Conservation (phyloP, 768 basidiomycete species). For the Mycena galopus region DNA sequence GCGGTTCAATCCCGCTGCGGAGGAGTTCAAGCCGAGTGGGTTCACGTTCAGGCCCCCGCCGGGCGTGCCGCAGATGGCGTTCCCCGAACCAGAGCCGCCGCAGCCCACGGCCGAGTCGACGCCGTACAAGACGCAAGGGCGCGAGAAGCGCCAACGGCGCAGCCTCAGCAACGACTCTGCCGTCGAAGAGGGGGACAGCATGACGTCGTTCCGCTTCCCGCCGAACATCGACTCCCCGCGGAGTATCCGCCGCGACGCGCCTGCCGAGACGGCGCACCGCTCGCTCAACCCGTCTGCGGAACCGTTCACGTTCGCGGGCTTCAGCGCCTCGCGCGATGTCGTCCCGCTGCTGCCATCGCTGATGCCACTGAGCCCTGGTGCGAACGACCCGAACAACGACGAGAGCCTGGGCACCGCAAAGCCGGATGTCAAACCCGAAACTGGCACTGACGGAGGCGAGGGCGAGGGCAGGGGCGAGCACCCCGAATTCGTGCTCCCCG, state of each 20-base stretch:
- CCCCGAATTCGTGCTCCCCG: slow-evolving; percentile 38
- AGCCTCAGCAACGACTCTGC: slow-evolving; percentile 55
- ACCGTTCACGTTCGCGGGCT: slow-evolving; percentile 79
- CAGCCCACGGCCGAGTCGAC: slow-evolving; percentile 51
- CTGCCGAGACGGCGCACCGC: slow-evolving; percentile 48
- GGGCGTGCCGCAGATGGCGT: slow-evolving; percentile 72
- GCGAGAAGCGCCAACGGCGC: slow-evolving; percentile 83
- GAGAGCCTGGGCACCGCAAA: slow-evolving; percentile 47
- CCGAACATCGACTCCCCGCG: slow-evolving; percentile 62
- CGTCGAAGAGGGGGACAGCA: slow-evolving; percentile 72
- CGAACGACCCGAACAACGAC: slow-evolving; percentile 50
- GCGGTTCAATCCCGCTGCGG: slow-evolving; percentile 66
- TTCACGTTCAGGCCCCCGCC: slow-evolving; percentile 85
- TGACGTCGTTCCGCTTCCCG: slow-evolving; percentile 86
- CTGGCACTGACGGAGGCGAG: slow-evolving; percentile 41
- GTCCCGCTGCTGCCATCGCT: slow-evolving; percentile 28
- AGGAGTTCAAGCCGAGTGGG: slow-evolving; percentile 82
- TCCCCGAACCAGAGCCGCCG: slow-evolving; percentile 44
- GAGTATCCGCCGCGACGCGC: slow-evolving; percentile 61
- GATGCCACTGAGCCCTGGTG: slow-evolving; percentile 32
- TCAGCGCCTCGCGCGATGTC: slow-evolving; percentile 53
- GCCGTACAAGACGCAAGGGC: slow-evolving; percentile 71
- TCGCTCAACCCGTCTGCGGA: slow-evolving; percentile 61
- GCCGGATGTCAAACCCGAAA: slow-evolving; percentile 45
- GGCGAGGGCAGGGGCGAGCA: slow-evolving; percentile 13